Percentiles rank a stretch among this genome's conserved stretches.
Evolutionary conservation across 352 stramenopile species (phyloP).

Genomic region (Phytophthora agathidicida): DNA sequence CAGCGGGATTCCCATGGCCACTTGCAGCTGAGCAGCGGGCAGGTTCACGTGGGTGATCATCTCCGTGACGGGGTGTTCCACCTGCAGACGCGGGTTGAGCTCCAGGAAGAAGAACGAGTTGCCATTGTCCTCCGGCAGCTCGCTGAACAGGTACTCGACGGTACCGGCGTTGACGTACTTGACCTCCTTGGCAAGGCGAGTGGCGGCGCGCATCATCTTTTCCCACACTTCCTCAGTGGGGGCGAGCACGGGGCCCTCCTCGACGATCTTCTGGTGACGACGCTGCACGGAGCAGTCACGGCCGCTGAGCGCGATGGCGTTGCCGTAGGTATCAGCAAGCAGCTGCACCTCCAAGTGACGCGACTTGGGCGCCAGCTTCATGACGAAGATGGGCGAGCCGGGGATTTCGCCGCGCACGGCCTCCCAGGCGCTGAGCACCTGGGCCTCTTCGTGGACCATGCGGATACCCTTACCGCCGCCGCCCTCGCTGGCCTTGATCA

Average conservation of each 20-base stretch:
- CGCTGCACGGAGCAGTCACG: constrained; percentile 99
- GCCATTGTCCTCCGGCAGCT: constrained; percentile 90
- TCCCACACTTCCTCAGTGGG: constrained; percentile 94
- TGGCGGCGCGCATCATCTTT: constrained; percentile 98
- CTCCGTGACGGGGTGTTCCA: constrained; percentile 99
- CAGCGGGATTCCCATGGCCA: constrained; percentile 99
- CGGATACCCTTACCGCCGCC: constrained; percentile 99
- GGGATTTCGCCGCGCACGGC: constrained; percentile 98
- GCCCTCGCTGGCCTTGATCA: constrained; percentile 99
- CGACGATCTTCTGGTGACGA: constrained; percentile 99
- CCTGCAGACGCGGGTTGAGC: constrained; percentile 99
- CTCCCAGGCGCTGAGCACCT: constrained; percentile 95
- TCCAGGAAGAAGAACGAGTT: constrained; percentile 99
- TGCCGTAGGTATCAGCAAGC: constrained; percentile 98
- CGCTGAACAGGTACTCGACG: constrained; percentile 99
- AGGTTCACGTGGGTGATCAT: constrained; percentile 99
- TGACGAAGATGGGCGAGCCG: constrained; percentile 99
- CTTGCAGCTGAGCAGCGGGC: constrained; percentile 96
- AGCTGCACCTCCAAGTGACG: constrained; percentile 99
- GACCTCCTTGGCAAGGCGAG: constrained; percentile 97
- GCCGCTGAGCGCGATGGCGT: constrained; percentile 98
- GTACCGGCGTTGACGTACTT: constrained; percentile 99
- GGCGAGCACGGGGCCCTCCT: constrained; percentile 97
- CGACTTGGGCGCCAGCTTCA: constrained; percentile 97
- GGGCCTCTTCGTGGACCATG: constrained; percentile 90